phyloP scores from a whole-genome alignment of 2,329 filamentous ascomycete species.

The Chrysosporium queenslandicum region DNA sequence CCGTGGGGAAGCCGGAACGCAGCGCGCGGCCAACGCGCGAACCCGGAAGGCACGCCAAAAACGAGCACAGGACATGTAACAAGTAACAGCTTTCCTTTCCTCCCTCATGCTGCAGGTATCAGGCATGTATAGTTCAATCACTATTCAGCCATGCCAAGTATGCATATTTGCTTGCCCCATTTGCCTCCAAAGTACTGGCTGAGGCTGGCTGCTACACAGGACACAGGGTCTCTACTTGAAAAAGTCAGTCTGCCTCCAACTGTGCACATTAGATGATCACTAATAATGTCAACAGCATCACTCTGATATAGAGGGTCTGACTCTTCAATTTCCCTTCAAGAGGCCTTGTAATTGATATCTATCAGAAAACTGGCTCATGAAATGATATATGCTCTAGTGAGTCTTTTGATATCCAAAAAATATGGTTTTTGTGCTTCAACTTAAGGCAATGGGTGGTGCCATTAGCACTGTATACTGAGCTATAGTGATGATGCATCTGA shows the following conservation, averaged over 20 bases:
- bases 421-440: not conserved
- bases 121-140: too few relatives aligned
- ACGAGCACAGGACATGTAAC: too few relatives aligned
- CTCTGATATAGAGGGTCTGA: not conserved
- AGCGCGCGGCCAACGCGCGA: too few relatives aligned
- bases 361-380: not conserved
- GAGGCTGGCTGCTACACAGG: too few relatives aligned
- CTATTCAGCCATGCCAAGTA: too few relatives aligned
- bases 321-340: not conserved
- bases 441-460: not conserved
- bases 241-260: not conserved
- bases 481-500: not conserved
- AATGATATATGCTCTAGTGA: not conserved
- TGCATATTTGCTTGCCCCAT: too few relatives aligned
- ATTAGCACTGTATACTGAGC: constrained; percentile 3
- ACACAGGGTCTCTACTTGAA: not conserved
- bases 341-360: not conserved
- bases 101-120: too few relatives aligned
- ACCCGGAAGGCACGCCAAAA: too few relatives aligned
- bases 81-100: too few relatives aligned
- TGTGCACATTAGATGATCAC: not conserved
- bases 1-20: too few relatives aligned
- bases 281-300: constrained; percentile 2
- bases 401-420: not conserved
- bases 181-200: not conserved